These are phyloP conservation scores for Epichloe hybrida DNA, from an alignment of 2,329 filamentous ascomycete species.

Conservation along the genomic window DNA sequence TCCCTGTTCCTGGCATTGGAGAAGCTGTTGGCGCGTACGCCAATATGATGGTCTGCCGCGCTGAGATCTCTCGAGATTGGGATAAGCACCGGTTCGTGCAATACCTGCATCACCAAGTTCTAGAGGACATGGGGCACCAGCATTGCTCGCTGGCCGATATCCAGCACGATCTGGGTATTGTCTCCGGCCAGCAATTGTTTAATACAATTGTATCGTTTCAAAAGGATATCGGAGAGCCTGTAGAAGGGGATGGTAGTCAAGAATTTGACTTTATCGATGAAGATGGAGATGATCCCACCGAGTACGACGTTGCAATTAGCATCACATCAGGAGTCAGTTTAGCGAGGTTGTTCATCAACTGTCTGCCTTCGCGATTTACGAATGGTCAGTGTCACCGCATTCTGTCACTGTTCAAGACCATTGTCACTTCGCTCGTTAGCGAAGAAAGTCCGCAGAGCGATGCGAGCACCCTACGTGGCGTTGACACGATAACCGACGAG, in stretches of 20 bases:
- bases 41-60: constrained; percentile 39
- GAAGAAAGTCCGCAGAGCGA: background rate
- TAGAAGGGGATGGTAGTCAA: background rate
- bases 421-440: background rate
- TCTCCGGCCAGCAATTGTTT: constrained; percentile 13
- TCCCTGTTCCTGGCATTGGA: constrained; percentile 32
- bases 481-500: background rate
- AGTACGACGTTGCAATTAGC: constrained; percentile 16
- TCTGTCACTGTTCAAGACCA: background rate
- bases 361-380: background rate
- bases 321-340: background rate
- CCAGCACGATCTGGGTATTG: constrained; percentile 19
- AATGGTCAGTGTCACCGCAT: constrained; percentile 1
- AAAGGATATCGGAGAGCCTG: constrained; percentile 4
- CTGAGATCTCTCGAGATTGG: constrained; percentile 19
- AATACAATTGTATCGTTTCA: constrained; percentile 22
- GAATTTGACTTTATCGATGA: constrained; percentile 1
- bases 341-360: background rate
- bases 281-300: constrained; percentile 11
- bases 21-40: constrained; percentile 38
- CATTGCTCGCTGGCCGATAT: constrained; percentile 34
- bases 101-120: constrained; percentile 29
- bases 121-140: constrained; percentile 33
- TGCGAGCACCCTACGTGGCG: background rate
- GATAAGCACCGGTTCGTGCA: constrained; percentile 15